Evolutionary conservation across 2,329 filamentous ascomycete species (phyloP), one percentile per base, ranked within the genome.

Genomic region (Colletotrichum abscissum): DNA sequence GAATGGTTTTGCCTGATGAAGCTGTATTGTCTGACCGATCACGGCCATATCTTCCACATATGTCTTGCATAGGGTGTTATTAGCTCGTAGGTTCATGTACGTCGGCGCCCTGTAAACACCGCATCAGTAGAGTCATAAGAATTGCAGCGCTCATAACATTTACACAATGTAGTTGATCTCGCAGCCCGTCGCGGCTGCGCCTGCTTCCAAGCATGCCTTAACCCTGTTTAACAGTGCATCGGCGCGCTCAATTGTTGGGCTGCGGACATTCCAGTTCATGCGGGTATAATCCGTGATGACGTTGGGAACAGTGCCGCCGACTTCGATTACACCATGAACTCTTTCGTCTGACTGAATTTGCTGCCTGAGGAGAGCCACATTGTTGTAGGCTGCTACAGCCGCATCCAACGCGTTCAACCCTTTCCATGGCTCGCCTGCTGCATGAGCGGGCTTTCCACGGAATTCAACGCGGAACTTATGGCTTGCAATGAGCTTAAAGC

Each of bases 51-150:
- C 83, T 5, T 82, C 76, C 16, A 82, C 80, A 67, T 87, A 89
- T 2, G 78, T 76, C 58, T 81, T 80, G 76, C 86, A 87, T 0
- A 89, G 78, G 0, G 84, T 80, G 6, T 82, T 78, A 69, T 88
- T 89, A 7, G 83, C 78, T 26, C 84, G 82, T 22, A 89, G 78
- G 68, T 88, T 84, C 14, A 82, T 82, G 64, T 88, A 89, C 1
- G 81, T 80, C 4, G 80, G 80, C 5, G 79, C 74, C 7, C 81
- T 82, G 26, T 14, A 38, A 4, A 49, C 1, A 55, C 24, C 19
- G 9, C 16, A 22, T 49, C 12, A 63, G 9, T 1, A 7, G 6
- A 49, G n/a, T 33, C 42, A 9, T 16, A 7, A 22, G 6, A 6
- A 8, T 16, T 26, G 11, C 5, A 26, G 6, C 19, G 16, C 5